Percentiles rank a stretch among this genome's conserved stretches.
Evolutionary conservation across 1,284 basidiomycete genomes (phyloP).

Genomic region (Serendipita sp.): DNA sequence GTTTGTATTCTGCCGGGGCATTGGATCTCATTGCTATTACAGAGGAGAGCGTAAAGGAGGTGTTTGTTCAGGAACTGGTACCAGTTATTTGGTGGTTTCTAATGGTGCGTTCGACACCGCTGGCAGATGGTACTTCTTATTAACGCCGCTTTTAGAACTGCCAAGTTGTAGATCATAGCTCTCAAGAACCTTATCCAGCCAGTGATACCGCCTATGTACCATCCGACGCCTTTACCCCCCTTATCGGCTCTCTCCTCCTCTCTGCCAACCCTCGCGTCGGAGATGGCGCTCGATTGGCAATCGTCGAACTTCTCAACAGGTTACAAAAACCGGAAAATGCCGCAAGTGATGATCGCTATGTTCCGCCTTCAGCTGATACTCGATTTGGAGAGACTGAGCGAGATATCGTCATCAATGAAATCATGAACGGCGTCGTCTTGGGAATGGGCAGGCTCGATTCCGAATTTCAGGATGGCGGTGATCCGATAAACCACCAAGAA

Average conservation of each 20-base stretch:
- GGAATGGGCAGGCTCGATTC: conserved; percentile 70
- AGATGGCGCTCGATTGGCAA: conserved; percentile 56
- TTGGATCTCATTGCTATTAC: conserved; percentile 10
- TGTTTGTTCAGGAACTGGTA: conserved; percentile 71
- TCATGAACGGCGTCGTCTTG: conserved; percentile 72
- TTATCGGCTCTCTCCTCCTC: conserved; percentile 78
- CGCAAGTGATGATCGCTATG: conserved; percentile 13
- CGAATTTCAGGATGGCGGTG: conserved; percentile 5
- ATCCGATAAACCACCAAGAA: not conserved
- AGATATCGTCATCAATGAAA: conserved; percentile 58
- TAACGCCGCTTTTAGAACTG: conserved; percentile 31
- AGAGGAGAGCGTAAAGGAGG: conserved; percentile 88
- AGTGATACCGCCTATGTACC: conserved; percentile 43
- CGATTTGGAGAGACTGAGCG: conserved; percentile 44
- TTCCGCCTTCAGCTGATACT: conserved; percentile 14
- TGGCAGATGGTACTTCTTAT: conserved; percentile 13
- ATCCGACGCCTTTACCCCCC: conserved; percentile 76
- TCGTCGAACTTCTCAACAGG: conserved; percentile 64
- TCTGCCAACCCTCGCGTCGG: conserved; percentile 65
- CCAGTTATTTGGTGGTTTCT: conserved; percentile 91
- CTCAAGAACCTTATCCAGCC: conserved; percentile 16
- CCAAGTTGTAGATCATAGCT: conserved; percentile 14
- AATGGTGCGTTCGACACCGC: conserved; percentile 34
- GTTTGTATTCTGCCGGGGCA: conserved; percentile 7
- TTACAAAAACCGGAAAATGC: conserved; percentile 25